phyloP scores from a whole-genome alignment of 192 early-diverging fungal genomes.

The Chytriomyces hyalinus region DNA sequence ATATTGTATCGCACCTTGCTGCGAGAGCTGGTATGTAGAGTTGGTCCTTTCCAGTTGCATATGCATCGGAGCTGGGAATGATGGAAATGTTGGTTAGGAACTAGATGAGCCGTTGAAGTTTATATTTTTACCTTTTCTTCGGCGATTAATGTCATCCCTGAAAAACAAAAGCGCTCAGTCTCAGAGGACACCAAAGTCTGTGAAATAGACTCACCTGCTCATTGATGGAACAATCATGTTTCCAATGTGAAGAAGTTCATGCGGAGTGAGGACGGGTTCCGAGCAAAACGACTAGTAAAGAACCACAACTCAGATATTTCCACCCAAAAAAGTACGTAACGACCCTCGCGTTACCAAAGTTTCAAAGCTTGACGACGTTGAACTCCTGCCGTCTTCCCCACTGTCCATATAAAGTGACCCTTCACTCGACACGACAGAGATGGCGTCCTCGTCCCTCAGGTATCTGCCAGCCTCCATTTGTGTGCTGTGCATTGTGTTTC shows the following conservation, averaged over 20 bases:
- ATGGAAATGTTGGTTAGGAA: not conserved
- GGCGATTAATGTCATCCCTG: constrained; percentile 27
- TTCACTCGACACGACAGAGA: constrained; percentile 49
- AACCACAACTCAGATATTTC: not conserved
- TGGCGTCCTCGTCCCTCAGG: constrained; percentile 32
- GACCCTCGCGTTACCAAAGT: constrained; percentile 46
- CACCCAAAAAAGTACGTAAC: not conserved
- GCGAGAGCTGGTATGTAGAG: not conserved
- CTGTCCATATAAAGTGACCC: constrained; percentile 21
- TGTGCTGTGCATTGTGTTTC: not conserved
- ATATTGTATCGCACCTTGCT: not conserved
- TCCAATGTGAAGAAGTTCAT: constrained; percentile 55
- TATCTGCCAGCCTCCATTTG: not conserved
- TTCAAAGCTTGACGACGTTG: constrained; percentile 43
- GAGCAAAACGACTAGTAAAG: constrained; percentile 53
- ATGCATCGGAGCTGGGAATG: constrained; percentile 24
- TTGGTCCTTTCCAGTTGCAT: constrained; percentile 29
- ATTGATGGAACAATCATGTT: constrained; percentile 29
- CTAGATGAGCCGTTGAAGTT: not conserved
- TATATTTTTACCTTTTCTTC: not conserved
- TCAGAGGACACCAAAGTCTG: not conserved
- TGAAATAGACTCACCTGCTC: not conserved
- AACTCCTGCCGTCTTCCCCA: constrained; percentile 41
- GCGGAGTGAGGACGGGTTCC: constrained; percentile 57
- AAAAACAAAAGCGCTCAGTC: not conserved